Evolutionary conservation across 257 asterid genomes (phyloP).

Genomic region (Misopates orontium): DNA sequence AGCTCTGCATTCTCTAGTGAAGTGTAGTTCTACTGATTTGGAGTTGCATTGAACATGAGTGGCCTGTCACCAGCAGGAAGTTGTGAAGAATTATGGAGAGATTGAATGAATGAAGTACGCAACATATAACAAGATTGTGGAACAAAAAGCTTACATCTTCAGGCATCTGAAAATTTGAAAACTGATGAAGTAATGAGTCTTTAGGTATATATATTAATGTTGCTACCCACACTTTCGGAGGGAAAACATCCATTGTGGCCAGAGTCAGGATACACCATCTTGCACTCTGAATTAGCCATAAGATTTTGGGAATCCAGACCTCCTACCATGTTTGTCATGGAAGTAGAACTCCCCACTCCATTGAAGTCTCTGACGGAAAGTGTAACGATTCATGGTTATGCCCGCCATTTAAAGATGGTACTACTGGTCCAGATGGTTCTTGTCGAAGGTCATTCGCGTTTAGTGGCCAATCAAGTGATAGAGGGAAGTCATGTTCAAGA

Average conservation of each 20-base stretch:
- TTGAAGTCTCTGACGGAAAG: constrained; percentile 40
- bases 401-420: too few species aligned
- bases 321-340: constrained; percentile 42
- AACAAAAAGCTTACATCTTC: constrained; percentile 35
- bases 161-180: constrained; percentile 55
- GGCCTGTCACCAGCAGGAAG: constrained; percentile 41
- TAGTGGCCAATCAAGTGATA: constrained; percentile 62
- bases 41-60: constrained; percentile 37
- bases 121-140: too few species aligned
- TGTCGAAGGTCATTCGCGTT: constrained; percentile 59
- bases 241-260: too few species aligned
- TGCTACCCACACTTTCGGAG: too few species aligned
- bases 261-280: too few species aligned
- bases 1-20: too few species aligned
- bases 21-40: constrained; percentile 42
- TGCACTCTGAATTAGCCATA: too few species aligned
- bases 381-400: constrained; percentile 33
- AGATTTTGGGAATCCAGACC: constrained; percentile 44
- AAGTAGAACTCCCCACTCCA: constrained; percentile 37
- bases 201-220: too few species aligned
- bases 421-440: too few species aligned
- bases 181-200: too few species aligned
- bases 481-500: constrained; percentile 53
- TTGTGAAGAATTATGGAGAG: constrained; percentile 37
- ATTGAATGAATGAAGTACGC: constrained; percentile 46